Percentiles rank a stretch among this genome's conserved stretches.
phyloP scores from a whole-genome alignment of 768 basidiomycete species.

The Tylopilus balloui region DNA sequence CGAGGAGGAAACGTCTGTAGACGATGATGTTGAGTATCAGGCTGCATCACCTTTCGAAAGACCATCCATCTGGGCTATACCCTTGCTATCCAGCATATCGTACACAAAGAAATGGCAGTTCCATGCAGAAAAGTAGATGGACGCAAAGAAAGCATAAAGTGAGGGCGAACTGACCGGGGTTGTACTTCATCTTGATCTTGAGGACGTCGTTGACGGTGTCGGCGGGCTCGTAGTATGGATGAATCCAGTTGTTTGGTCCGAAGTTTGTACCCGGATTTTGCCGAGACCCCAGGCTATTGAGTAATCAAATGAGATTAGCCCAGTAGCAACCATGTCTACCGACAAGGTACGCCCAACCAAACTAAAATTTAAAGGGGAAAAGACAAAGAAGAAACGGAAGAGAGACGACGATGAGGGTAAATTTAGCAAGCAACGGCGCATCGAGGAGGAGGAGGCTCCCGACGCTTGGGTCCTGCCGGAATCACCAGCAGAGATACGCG shows the following conservation, averaged over 20 bases:
- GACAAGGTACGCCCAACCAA: constrained; percentile 64
- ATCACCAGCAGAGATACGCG: constrained; percentile 67
- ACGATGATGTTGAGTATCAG: constrained; percentile 32
- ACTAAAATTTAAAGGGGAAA: constrained; percentile 88
- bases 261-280: constrained; percentile 25
- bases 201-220: constrained; percentile 54
- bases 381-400: constrained; percentile 77
- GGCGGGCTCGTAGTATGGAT: constrained; percentile 26
- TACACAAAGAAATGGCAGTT: constrained; percentile 25
- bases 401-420: constrained; percentile 47
- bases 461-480: constrained; percentile 82
- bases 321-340: constrained; percentile 27
- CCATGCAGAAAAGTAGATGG: constrained; percentile 20
- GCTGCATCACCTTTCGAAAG: constrained; percentile 9
- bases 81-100: constrained; percentile 52
- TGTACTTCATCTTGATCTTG: constrained; percentile 78
- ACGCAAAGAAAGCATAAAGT: constrained; percentile 16
- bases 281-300: constrained; percentile 12
- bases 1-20: constrained; percentile 80
- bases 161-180: constrained; percentile 61
- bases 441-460: constrained; percentile 58
- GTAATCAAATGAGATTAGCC: too few species aligned
- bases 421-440: constrained; percentile 42
- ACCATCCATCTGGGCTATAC: constrained; percentile 40
- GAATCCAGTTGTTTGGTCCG: constrained; percentile 36